A percentile compares a stretch with the other conserved stretches of the same genome.
phyloP scores from a whole-genome alignment of 1,284 basidiomycete species.

The Rhodotorula glutinis region DNA sequence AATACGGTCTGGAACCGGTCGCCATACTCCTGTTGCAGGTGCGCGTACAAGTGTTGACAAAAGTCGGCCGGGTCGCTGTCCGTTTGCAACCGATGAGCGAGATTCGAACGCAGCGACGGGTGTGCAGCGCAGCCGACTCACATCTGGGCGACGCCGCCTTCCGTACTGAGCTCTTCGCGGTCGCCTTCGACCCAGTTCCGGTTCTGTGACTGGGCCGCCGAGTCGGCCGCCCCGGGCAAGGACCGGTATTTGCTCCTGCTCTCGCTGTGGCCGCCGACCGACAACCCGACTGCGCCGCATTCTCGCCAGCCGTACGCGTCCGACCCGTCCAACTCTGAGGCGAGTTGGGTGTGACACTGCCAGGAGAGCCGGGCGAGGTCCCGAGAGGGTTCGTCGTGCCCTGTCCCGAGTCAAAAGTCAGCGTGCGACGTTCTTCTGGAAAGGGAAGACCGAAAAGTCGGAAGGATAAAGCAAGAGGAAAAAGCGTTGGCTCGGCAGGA shows the following conservation, averaged over 20 bases:
- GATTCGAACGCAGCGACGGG: not conserved
- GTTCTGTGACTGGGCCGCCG: not conserved
- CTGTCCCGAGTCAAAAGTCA: not conserved
- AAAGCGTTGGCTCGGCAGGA: too few species aligned
- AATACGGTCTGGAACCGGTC: conserved; percentile 23
- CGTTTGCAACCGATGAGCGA: too few species aligned
- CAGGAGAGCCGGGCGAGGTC: conserved; percentile 21
- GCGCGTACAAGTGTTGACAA: conserved; percentile 16
- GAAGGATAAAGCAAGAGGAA: too few species aligned
- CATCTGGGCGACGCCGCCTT: conserved; percentile 36
- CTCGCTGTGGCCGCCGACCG: conserved; percentile 21
- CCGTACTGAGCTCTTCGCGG: conserved; percentile 22
- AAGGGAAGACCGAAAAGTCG: too few species aligned
- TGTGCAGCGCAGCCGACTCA: not conserved
- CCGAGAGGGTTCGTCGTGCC: conserved; percentile 17
- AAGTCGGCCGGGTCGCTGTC: conserved; percentile 36
- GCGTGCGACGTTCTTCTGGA: too few species aligned
- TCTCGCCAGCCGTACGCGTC: conserved; percentile 28
- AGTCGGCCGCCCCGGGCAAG: conserved; percentile 17
- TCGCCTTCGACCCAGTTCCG: conserved; percentile 31
- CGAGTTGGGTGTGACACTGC: conserved; percentile 20
- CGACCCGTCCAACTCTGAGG: conserved; percentile 6
- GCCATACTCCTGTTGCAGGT: conserved; percentile 1
- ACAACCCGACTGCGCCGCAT: conserved; percentile 28
- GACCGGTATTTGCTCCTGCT: conserved; percentile 28